Conservation (phyloP, 2,329 filamentous ascomycete genomes). For the Xylariaceae sp. region DNA sequence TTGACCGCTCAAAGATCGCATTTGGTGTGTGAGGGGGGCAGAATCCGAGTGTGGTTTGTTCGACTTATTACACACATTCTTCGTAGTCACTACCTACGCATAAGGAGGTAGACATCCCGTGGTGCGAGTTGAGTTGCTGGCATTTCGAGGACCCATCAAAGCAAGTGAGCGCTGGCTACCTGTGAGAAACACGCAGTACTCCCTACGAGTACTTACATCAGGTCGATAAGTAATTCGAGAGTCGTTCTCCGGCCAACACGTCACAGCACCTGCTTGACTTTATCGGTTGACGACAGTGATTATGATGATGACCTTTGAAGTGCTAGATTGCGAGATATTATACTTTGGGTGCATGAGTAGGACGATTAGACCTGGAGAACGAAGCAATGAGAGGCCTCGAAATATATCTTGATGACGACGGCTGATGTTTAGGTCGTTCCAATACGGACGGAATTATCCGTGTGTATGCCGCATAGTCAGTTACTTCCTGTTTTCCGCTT, state of each 20-base stretch:
- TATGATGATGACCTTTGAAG: no score
- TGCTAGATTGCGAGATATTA: background rate
- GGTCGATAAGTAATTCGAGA: no score
- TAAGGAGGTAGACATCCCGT: background rate
- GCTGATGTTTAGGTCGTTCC: no score
- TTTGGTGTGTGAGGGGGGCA: background rate
- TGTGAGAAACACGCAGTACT: no score
- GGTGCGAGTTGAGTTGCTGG: constrained; percentile 4
- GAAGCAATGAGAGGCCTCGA: background rate
- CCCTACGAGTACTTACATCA: no score
- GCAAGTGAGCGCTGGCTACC: background rate
- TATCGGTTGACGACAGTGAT: no score
- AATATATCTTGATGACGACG: no score
- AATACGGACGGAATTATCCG: no score
- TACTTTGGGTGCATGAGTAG: background rate
- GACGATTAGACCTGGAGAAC: background rate
- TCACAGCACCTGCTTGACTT: no score
- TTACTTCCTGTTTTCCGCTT: no score
- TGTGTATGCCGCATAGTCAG: no score
- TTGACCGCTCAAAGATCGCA: background rate
- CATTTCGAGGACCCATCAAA: constrained; percentile 7
- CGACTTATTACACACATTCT: background rate
- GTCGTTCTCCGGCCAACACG: no score
- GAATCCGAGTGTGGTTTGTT: background rate
- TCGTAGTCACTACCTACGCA: background rate